Percentiles rank a stretch among this genome's conserved stretches.
Evolutionary conservation across 306 rosid species (phyloP).

Genomic region (Cucumis cinereus): DNA sequence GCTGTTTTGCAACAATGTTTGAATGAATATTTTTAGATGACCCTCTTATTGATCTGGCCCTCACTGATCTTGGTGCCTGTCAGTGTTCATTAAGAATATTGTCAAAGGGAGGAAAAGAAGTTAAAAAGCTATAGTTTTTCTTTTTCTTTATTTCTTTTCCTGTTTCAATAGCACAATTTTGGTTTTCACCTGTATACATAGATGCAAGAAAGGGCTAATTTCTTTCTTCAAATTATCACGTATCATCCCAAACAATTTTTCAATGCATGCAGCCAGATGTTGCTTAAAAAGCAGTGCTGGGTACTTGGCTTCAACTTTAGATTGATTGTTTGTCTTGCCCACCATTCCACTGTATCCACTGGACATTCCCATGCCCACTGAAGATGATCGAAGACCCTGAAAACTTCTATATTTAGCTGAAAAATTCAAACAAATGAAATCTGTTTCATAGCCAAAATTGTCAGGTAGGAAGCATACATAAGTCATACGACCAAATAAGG

Average conservation of each 20-base stretch:
- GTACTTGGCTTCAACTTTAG: slow-evolving; percentile 81
- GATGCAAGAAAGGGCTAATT: slow-evolving; percentile 63
- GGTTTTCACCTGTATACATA: slow-evolving; percentile 68
- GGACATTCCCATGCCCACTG: slow-evolving; percentile 62
- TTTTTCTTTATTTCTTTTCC: neutral
- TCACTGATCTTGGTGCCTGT: slow-evolving; percentile 75
- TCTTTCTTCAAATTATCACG: slow-evolving; percentile 77
- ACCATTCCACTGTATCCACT: slow-evolving; percentile 80
- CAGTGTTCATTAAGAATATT: slow-evolving; percentile 8
- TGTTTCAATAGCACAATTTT: neutral
- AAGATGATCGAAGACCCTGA: slow-evolving; percentile 70
- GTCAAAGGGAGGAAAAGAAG: neutral
- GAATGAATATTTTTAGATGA: slow-evolving; percentile 69
- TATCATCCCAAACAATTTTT: slow-evolving; percentile 70
- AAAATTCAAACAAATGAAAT: neutral
- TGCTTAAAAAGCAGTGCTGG: slow-evolving; percentile 77
- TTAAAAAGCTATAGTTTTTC: neutral
- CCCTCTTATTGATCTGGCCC: slow-evolving; percentile 57
- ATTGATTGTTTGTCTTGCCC: slow-evolving; percentile 52
- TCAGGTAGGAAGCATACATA: slow-evolving; percentile 37
- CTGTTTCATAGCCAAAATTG: slow-evolving; percentile 3
- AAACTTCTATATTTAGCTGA: neutral
- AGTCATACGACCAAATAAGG: slow-evolving; percentile 80
- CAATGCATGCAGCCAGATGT: slow-evolving; percentile 68
- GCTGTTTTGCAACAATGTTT: slow-evolving; percentile 69